These are phyloP conservation scores for Rhodotorula diobovata DNA, from an alignment of 768 basidiomycete genomes.

Conservation along the genomic window DNA sequence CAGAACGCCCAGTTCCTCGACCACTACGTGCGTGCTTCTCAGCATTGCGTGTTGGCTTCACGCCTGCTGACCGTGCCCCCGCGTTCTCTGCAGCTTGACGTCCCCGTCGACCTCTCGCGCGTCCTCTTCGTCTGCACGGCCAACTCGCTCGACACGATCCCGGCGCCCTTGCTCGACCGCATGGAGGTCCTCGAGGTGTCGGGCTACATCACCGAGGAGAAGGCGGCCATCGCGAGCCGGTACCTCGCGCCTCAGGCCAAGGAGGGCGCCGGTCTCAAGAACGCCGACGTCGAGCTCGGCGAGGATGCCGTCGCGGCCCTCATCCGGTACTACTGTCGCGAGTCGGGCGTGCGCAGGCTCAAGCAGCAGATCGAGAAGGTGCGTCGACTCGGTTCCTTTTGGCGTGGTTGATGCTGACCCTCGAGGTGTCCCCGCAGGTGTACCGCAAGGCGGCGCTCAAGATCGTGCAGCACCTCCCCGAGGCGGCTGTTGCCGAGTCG, in stretches of 20 bases:
- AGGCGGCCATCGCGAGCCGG: slow-evolving; percentile 89
- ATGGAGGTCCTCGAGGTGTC: slow-evolving; percentile 83
- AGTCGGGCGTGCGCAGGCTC: slow-evolving; percentile 91
- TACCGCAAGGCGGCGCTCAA: slow-evolving; percentile 93
- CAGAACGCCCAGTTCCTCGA: slow-evolving; percentile 57
- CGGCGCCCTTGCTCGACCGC: slow-evolving; percentile 79
- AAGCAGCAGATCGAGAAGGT: slow-evolving; percentile 99
- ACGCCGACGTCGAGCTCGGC: slow-evolving; percentile 75
- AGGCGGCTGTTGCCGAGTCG: slow-evolving; percentile 63
- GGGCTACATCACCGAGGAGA: slow-evolving; percentile 67
- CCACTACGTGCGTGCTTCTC: slow-evolving; percentile 74
- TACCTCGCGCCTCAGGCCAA: slow-evolving; percentile 90
- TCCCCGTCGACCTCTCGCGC: slow-evolving; percentile 86
- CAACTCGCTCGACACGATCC: slow-evolving; percentile 84
- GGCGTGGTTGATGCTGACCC: neutral
- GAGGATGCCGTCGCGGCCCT: slow-evolving; percentile 72
- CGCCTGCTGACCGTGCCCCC: too few species aligned
- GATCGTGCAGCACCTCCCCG: slow-evolving; percentile 83
- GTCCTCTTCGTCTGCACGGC: slow-evolving; percentile 98
- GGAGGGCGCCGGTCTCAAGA: slow-evolving; percentile 78
- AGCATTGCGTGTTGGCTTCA: slow-evolving; percentile 45
- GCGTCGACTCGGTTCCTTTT: neutral
- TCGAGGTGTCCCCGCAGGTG: slow-evolving; percentile 58
- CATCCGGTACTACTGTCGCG: slow-evolving; percentile 95
- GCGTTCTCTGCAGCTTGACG: slow-evolving; percentile 59